Evolutionary conservation across 116 monocot species (phyloP).

Genomic region (Thalassia testudinum): DNA sequence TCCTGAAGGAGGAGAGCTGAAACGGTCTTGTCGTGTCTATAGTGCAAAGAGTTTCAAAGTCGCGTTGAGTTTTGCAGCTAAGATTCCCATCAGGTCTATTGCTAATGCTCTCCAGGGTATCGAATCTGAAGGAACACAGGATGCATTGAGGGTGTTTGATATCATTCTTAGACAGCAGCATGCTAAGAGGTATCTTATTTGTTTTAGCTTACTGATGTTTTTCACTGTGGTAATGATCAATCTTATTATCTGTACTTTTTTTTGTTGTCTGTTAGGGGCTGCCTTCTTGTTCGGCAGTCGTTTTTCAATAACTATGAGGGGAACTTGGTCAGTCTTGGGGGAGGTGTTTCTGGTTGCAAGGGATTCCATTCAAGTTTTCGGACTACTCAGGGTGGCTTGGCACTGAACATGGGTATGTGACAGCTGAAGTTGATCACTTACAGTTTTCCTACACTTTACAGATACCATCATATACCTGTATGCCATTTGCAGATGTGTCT

Average conservation of each 20-base stretch:
- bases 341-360: constrained; percentile 55
- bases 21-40: constrained; percentile 26
- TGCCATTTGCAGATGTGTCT: constrained; percentile 50
- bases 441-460: too few species aligned
- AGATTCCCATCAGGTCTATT: constrained; percentile 42
- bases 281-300: constrained; percentile 67
- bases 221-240: too few species aligned
- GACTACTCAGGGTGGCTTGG: constrained; percentile 44
- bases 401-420: constrained; percentile 74
- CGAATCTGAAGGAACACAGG: constrained; percentile 30
- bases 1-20: constrained; percentile 22
- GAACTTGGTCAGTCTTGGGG: constrained; percentile 50
- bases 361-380: constrained; percentile 76
- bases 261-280: constrained; percentile 27
- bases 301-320: constrained; percentile 37
- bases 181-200: constrained; percentile 36
- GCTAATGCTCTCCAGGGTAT: constrained; percentile 25
- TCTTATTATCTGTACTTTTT: not conserved
- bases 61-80: constrained; percentile 37
- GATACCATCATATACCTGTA: not conserved
- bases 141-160: constrained; percentile 57
- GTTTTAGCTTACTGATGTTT: too few species aligned
- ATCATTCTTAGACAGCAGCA: constrained; percentile 64
- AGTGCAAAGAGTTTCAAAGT: constrained; percentile 35
- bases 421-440: too few species aligned